Conservation (phyloP, 192 early-diverging fungal species). For the Coemansia reversa region DNA sequence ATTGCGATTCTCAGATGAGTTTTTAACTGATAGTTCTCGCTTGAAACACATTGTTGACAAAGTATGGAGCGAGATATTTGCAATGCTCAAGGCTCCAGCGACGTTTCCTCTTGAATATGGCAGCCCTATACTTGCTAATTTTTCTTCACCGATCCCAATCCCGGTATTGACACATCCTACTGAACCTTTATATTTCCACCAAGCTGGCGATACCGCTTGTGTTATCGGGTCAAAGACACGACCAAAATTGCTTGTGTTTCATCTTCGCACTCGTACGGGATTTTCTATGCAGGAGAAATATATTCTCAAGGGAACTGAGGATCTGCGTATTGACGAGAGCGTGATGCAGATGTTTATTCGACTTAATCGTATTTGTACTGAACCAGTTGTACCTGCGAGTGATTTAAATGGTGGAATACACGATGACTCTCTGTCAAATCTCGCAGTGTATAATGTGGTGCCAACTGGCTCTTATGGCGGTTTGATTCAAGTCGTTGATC, state of each 20-base stretch:
- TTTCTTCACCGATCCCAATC: conserved; percentile 27
- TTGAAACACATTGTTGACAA: conserved; percentile 9
- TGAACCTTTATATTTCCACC: conserved; percentile 28
- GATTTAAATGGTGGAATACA: neutral
- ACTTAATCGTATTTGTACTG: conserved; percentile 25
- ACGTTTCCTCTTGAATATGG: conserved; percentile 12
- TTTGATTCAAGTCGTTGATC: conserved; percentile 90
- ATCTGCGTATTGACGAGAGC: conserved; percentile 89
- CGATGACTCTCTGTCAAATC: neutral
- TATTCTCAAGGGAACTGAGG: conserved; percentile 90
- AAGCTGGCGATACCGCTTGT: conserved; percentile 10
- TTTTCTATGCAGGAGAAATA: conserved; percentile 65
- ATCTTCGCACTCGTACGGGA: conserved; percentile 34
- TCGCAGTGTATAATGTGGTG: conserved; percentile 61
- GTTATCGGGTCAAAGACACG: conserved; percentile 72
- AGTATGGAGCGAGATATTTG: conserved; percentile 30
- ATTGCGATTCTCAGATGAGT: conserved; percentile 5
- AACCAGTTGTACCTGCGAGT: neutral
- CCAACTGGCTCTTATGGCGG: conserved; percentile 83
- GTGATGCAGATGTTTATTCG: conserved; percentile 69
- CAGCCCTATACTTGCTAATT: conserved; percentile 14
- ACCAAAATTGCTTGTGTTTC: conserved; percentile 79
- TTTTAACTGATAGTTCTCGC: neutral
- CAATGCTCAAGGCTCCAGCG: conserved; percentile 1
- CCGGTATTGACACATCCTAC: conserved; percentile 30